Evolutionary conservation across 2,329 filamentous ascomycete species (phyloP), one percentile per base, ranked within the genome.

Genomic region (Monilinia fructicola): DNA sequence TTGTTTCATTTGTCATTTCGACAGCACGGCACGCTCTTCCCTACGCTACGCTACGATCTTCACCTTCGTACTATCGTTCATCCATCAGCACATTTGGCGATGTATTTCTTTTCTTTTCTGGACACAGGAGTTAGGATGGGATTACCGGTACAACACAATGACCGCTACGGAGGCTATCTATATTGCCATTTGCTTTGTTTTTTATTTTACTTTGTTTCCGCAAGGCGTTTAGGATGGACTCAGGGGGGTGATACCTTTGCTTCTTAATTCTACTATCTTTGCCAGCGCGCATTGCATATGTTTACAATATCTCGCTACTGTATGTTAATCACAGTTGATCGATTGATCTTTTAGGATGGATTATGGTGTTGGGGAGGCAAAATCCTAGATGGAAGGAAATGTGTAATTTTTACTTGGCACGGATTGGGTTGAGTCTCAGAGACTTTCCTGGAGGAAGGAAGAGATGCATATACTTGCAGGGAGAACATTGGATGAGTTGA

Each of bases 391-490:
- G 46, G 60, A 62, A 44, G 60, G 46, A 35, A 64, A 56, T 64
- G 62, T 64, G 62, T 64, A 64, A 64, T 64, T 56, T 54, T 46
- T 64, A 56, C 53, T 64, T 23, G 28, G n/a, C 14, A 16, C 18
- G 23, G 28, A n/a, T 38, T n/a, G 31, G 44, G 35, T 23, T 48
- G 28, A 35, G 58, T 50, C 44, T 31, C 5, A 38, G 58, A 50
- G 58, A 60, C 58, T 54, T 54, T 54, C n/a, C 10, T 23, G n/a
- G n/a, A 2, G 21, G 21, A 35, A 35, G 53, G 28, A 28, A 26
- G 28, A 38, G 12, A 35, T 38, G 21, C 54, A 55, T 23, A 40
- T 14, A 21, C 14, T 55, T 40, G 31, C 54, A 26, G 35, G 54
- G 12, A 42, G n/a, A 56, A 42, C 42, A 60, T n/a, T 16, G 42